phyloP scores from a whole-genome alignment of 495 filamentous ascomycete species.

The Penicillium daleae region DNA sequence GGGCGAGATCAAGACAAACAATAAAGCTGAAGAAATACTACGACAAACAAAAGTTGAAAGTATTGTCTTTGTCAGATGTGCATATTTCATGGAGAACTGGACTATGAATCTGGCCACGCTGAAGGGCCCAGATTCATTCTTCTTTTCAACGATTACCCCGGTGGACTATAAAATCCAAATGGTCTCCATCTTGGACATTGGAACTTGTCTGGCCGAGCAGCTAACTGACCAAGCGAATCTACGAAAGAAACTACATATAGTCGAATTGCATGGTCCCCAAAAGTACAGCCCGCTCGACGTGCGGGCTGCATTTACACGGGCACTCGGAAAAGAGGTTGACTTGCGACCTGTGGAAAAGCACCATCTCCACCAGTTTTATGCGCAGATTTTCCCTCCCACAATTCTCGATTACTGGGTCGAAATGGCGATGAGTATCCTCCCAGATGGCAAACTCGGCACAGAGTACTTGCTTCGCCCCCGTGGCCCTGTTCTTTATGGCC shows the following conservation, averaged over 20 bases:
- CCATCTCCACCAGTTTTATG: constrained; percentile 6
- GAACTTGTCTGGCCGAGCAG: constrained; percentile 1
- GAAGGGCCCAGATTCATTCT: background rate
- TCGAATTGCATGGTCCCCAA: constrained; percentile 1
- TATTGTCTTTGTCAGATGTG: constrained; percentile 8
- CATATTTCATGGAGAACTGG: constrained; percentile 11
- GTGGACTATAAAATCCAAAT: constrained; percentile 1
- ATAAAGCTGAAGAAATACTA: constrained; percentile 5
- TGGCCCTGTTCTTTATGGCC: constrained; percentile 4
- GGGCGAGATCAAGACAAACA: constrained; percentile 7
- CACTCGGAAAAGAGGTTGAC: constrained; percentile 3
- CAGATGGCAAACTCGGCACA: constrained; percentile 9
- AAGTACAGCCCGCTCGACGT: constrained; percentile 5
- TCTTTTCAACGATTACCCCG: constrained; percentile 9
- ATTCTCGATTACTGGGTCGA: constrained; percentile 11
- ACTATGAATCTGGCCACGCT: constrained; percentile 7
- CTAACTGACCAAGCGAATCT: background rate
- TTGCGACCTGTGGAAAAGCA: constrained; percentile 1
- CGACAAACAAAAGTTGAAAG: constrained; percentile 1
- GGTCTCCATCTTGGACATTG: constrained; percentile 1
- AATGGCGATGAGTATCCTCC: constrained; percentile 6
- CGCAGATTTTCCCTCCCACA: constrained; percentile 8
- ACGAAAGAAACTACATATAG: background rate
- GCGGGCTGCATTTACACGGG: background rate
- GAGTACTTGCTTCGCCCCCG: background rate